Evolutionary conservation across 176 grass and related monocot species (phyloP).

Genomic region (Alopecurus myosuroides): DNA sequence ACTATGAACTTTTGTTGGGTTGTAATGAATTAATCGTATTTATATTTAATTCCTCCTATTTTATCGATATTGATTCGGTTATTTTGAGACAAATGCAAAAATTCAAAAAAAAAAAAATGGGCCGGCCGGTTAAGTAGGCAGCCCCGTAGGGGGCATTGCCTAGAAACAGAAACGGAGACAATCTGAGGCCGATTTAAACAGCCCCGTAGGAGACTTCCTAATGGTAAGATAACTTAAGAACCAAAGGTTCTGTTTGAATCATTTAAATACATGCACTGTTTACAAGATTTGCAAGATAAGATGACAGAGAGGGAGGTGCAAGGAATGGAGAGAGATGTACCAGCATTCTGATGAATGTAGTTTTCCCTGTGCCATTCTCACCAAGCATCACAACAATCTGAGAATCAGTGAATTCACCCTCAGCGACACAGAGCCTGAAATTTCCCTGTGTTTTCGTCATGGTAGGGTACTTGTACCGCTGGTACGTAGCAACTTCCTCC

Average conservation of each 20-base stretch:
- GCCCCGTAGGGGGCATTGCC: too few relatives aligned
- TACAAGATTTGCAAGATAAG: not conserved
- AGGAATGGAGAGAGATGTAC: conserved; percentile 25
- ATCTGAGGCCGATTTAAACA: too few relatives aligned
- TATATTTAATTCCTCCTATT: too few relatives aligned
- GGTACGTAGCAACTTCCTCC: conserved; percentile 81
- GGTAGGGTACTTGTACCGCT: conserved; percentile 80
- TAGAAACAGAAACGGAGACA: too few relatives aligned
- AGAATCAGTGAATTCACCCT: conserved; percentile 90
- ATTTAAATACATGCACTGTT: not conserved
- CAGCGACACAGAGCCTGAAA: conserved; percentile 71
- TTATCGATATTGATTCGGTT: too few relatives aligned
- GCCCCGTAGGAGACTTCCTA: too few relatives aligned
- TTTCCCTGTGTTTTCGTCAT: conserved; percentile 87
- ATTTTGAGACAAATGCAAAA: too few relatives aligned
- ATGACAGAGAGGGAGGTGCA: not conserved
- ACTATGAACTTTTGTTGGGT: too few relatives aligned
- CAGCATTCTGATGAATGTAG: conserved; percentile 91
- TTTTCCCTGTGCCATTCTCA: conserved; percentile 94
- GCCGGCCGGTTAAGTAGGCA: too few relatives aligned
- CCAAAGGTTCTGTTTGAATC: not conserved
- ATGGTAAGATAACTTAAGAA: not conserved
- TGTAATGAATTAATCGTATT: too few relatives aligned
- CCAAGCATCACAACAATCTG: conserved; percentile 97
- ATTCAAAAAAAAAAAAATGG: too few relatives aligned